phyloP scores from a whole-genome alignment of 202 grass and related monocot genomes.

The Schoenoplectus triqueter region DNA sequence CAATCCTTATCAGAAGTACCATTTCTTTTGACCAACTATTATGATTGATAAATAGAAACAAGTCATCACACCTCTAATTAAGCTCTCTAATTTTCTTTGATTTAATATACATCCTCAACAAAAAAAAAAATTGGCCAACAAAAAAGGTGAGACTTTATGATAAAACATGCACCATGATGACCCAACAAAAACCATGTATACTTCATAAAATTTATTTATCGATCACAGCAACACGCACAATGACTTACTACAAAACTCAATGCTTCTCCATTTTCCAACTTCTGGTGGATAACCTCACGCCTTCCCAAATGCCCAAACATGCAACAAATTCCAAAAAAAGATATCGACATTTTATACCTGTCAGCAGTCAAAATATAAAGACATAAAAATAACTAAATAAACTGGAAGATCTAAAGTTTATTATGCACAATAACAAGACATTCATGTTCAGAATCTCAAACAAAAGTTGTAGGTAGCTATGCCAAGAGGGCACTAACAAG shows the following conservation, averaged over 20 bases:
- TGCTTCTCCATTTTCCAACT: slow-evolving; percentile 52
- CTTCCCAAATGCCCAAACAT: slow-evolving; percentile 74
- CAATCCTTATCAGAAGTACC: no score
- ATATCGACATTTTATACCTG: slow-evolving; percentile 85
- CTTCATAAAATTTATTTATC: slow-evolving; percentile 50
- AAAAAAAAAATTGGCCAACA: neutral
- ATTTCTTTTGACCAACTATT: neutral
- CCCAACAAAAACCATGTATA: neutral
- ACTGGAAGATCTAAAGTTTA: neutral
- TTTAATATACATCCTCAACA: slow-evolving; percentile 8
- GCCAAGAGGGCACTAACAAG: slow-evolving; percentile 48
- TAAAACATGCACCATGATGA: slow-evolving; percentile 7
- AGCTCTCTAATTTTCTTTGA: neutral
- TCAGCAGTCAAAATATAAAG: slow-evolving; percentile 4
- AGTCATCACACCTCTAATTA: neutral
- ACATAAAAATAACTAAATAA: neutral
- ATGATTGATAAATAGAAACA: no score
- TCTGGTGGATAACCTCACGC: slow-evolving; percentile 59
- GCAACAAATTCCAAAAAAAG: slow-evolving; percentile 63
- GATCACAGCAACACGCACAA: slow-evolving; percentile 49
- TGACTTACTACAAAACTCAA: slow-evolving; percentile 53
- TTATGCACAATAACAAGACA: slow-evolving; percentile 8
- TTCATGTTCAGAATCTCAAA: neutral
- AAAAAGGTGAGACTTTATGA: neutral
- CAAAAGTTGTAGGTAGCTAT: neutral